Evolutionary conservation across 2,329 filamentous ascomycete genomes (phyloP).

Genomic region (Fusarium mundagurra): DNA sequence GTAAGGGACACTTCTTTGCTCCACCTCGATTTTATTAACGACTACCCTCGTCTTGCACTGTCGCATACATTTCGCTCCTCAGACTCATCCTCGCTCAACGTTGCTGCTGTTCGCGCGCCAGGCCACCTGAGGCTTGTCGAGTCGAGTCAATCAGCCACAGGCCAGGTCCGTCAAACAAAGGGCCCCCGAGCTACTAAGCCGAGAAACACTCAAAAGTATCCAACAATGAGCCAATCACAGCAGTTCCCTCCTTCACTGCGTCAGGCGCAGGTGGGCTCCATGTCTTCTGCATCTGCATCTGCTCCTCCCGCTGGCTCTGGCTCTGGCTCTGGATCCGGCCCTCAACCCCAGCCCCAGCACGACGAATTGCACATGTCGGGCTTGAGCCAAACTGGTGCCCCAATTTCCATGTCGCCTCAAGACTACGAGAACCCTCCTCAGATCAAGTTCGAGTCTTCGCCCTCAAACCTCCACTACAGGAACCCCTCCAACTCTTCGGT

Average conservation of each 20-base stretch:
- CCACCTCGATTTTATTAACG: constrained; percentile 1
- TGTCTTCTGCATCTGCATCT: constrained; percentile 24
- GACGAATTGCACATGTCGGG: constrained; percentile 67
- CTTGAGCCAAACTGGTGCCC: constrained; percentile 48
- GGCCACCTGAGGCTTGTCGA: constrained; percentile 18
- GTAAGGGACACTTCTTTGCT: constrained; percentile 14
- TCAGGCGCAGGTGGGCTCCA: constrained; percentile 40
- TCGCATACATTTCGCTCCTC: constrained; percentile 1
- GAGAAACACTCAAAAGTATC: constrained; percentile 23
- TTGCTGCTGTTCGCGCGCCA: constrained; percentile 24
- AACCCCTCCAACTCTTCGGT: constrained; percentile 56
- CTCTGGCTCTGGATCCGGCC: constrained; percentile 34
- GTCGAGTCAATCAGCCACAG: constrained; percentile 10
- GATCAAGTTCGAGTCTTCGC: constrained; percentile 61
- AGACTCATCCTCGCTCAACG: background rate
- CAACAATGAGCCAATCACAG: constrained; percentile 54
- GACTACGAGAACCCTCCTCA: constrained; percentile 63
- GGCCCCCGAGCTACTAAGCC: constrained; percentile 19
- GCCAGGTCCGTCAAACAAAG: constrained; percentile 21
- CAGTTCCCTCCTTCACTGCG: constrained; percentile 47
- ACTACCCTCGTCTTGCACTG: constrained; percentile 7
- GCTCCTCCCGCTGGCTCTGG: constrained; percentile 13
- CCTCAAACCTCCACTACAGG: constrained; percentile 53
- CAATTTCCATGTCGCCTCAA: constrained; percentile 55
- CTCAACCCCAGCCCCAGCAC: constrained; percentile 47